Conservation (phyloP, 2,329 filamentous ascomycete genomes). For the Ceratocystis colombiana region DNA sequence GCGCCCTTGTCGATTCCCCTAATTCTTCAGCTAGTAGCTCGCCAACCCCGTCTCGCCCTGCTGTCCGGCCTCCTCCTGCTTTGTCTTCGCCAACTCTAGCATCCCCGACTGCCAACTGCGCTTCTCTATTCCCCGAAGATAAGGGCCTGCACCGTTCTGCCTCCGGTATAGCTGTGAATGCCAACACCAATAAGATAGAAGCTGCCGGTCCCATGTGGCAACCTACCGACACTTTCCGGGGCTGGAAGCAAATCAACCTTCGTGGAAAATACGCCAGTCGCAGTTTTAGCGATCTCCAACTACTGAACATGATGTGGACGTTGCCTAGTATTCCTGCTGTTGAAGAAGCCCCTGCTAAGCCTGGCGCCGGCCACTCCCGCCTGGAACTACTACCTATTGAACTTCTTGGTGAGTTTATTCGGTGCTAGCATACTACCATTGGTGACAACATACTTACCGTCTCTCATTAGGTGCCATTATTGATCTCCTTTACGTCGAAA, state of each 20-base stretch:
- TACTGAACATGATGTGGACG: slow-evolving; percentile 47
- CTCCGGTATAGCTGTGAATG: background rate
- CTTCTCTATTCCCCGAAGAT: background rate
- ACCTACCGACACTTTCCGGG: slow-evolving; percentile 48
- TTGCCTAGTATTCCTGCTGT: slow-evolving; percentile 28
- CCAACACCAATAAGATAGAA: slow-evolving; percentile 33
- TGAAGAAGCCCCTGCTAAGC: slow-evolving; percentile 25
- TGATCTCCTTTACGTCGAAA: slow-evolving; percentile 61
- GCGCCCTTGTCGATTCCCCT: slow-evolving; percentile 42
- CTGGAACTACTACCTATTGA: slow-evolving; percentile 61
- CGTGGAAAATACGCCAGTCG: slow-evolving; percentile 50
- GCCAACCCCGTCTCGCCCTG: slow-evolving; percentile 40
- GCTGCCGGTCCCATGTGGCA: slow-evolving; percentile 49
- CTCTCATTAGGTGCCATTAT: slow-evolving; percentile 57
- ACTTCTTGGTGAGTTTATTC: slow-evolving; percentile 51
- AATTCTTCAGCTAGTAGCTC: slow-evolving; percentile 42
- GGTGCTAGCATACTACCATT: slow-evolving; percentile 14
- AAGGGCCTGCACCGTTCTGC: background rate
- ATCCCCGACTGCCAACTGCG: background rate
- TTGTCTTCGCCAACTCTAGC: background rate
- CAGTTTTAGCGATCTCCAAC: slow-evolving; percentile 51
- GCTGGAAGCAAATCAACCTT: slow-evolving; percentile 54
- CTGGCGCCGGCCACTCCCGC: slow-evolving; percentile 41
- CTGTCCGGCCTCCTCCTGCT: slow-evolving; percentile 40
- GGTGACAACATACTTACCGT: slow-evolving; percentile 19